Percentiles rank a stretch among this genome's conserved stretches.
Evolutionary conservation across 768 basidiomycete species (phyloP).

Genomic region (Gyrodon lividus): DNA sequence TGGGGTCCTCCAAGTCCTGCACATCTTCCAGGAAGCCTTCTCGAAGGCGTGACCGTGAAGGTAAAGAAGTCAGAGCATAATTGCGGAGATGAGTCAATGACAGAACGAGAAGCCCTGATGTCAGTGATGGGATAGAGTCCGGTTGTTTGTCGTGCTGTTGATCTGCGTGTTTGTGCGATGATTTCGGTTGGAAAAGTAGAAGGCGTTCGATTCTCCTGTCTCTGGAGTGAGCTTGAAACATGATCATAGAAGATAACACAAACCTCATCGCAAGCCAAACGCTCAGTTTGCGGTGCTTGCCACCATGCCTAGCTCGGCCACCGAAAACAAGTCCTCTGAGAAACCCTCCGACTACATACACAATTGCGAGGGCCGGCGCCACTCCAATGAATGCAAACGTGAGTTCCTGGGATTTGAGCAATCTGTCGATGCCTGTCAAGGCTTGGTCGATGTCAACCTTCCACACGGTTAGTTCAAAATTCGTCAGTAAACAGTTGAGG

Average conservation of each 20-base stretch:
- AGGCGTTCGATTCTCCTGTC: slow-evolving; percentile 67
- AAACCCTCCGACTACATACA: slow-evolving; percentile 65
- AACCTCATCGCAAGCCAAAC: slow-evolving; percentile 75
- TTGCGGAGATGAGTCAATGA: slow-evolving; percentile 64
- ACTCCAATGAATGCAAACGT: slow-evolving; percentile 98
- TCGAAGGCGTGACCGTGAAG: slow-evolving; percentile 57
- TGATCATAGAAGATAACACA: not conserved
- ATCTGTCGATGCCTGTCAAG: slow-evolving; percentile 85
- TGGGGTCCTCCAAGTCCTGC: slow-evolving; percentile 74
- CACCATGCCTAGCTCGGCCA: slow-evolving; percentile 56
- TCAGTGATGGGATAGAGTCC: slow-evolving; percentile 45
- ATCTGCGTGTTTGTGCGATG: slow-evolving; percentile 14
- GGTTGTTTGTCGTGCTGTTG: slow-evolving; percentile 1
- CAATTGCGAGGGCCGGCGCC: slow-evolving; percentile 80
- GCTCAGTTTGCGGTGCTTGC: slow-evolving; percentile 48
- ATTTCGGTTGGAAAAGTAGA: slow-evolving; percentile 48
- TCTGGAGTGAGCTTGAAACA: slow-evolving; percentile 7
- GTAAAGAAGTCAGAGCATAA: slow-evolving; percentile 60
- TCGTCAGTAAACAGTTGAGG: not conserved
- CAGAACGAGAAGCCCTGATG: slow-evolving; percentile 72
- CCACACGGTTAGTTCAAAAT: not conserved
- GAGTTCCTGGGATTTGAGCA: slow-evolving; percentile 90
- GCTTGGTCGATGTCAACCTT: slow-evolving; percentile 93
- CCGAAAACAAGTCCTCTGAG: slow-evolving; percentile 49
- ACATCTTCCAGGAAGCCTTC: slow-evolving; percentile 87